Conservation (phyloP, 805 yeast genomes). For the Komagataella populi region DNA sequence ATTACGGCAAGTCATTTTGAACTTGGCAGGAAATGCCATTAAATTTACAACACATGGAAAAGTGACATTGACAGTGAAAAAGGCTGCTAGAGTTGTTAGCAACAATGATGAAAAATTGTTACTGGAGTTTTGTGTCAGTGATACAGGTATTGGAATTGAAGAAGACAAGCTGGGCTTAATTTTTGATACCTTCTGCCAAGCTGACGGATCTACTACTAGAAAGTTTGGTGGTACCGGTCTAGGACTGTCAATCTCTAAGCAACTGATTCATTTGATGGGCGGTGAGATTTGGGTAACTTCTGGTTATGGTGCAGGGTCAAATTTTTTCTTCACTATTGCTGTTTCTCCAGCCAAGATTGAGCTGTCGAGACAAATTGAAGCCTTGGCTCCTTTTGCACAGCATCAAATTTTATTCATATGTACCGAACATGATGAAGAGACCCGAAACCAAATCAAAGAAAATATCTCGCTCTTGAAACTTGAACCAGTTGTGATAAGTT, state of each 20-base stretch:
- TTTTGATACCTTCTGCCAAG: slow-evolving; percentile 85
- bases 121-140: slow-evolving; percentile 76
- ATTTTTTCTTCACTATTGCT: slow-evolving; percentile 68
- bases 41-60: slow-evolving; percentile 77
- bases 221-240: slow-evolving; percentile 91
- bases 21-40: slow-evolving; percentile 82
- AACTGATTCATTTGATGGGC: slow-evolving; percentile 81
- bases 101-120: slow-evolving; percentile 33
- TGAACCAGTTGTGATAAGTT: slow-evolving; percentile 40
- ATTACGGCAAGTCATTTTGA: slow-evolving; percentile 74
- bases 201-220: slow-evolving; percentile 87
- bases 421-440: slow-evolving; percentile 41
- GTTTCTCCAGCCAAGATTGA: slow-evolving; percentile 61
- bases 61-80: slow-evolving; percentile 62
- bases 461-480: slow-evolving; percentile 43
- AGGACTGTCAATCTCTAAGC: slow-evolving; percentile 79
- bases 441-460: slow-evolving; percentile 34
- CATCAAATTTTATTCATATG: slow-evolving; percentile 63
- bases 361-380: slow-evolving; percentile 51
- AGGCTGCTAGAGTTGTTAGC: slow-evolving; percentile 21
- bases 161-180: slow-evolving; percentile 74
- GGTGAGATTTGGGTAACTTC: slow-evolving; percentile 90
- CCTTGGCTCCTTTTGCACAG: slow-evolving; percentile 54
- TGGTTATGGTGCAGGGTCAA: slow-evolving; percentile 67
- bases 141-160: slow-evolving; percentile 84